Conservation (phyloP, 2,329 filamentous ascomycete genomes). For the Lasiodiplodia theobromae region DNA sequence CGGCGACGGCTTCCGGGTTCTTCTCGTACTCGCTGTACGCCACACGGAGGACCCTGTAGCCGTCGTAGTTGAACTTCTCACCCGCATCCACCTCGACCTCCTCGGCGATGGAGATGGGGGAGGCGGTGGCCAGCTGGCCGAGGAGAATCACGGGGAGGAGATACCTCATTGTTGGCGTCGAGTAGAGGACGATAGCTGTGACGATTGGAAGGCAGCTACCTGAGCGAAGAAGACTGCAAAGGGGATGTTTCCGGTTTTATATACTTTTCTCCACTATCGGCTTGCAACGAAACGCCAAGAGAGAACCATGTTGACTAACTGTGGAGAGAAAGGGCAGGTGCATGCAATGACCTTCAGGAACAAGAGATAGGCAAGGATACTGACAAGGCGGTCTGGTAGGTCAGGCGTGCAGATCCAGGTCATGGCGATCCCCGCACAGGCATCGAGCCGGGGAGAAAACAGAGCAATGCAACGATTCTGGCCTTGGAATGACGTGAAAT, state of each 20-base stretch:
- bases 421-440: background rate
- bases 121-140: conserved; percentile 7
- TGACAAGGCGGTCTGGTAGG: background rate
- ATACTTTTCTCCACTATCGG: conserved; percentile 3
- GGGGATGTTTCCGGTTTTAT: background rate
- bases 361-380: conserved; percentile 13
- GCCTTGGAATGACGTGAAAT: conserved; percentile 10
- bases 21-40: conserved; percentile 40
- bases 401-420: background rate
- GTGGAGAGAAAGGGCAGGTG: conserved; percentile 17
- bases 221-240: background rate
- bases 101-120: background rate
- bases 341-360: conserved; percentile 5
- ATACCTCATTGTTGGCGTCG: background rate
- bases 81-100: background rate
- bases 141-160: background rate
- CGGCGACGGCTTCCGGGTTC: conserved; percentile 40
- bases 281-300: background rate
- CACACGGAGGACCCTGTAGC: conserved; percentile 46
- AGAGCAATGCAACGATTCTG: background rate
- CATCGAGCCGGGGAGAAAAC: background rate
- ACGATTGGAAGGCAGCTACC: background rate
- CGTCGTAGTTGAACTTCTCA: conserved; percentile 41
- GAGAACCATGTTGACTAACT: background rate
- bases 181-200: background rate